Evolutionary conservation across 805 yeast species (phyloP).

Genomic region (Zygosaccharomyces siamensis): DNA sequence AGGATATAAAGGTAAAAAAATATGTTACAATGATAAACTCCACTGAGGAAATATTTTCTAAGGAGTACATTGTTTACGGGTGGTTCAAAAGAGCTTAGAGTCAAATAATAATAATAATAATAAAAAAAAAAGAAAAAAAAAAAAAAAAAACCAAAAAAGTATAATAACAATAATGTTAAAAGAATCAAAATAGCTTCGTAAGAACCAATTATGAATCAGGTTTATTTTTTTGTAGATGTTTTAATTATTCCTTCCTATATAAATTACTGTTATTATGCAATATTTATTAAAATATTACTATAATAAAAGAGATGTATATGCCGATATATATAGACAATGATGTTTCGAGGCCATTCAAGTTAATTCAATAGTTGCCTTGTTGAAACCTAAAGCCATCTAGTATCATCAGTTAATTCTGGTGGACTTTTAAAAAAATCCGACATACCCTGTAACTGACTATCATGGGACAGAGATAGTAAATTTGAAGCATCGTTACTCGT

Average conservation of each 20-base stretch:
- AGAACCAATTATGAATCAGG: no score
- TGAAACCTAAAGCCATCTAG: constrained; percentile 15
- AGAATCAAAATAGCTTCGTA: no score
- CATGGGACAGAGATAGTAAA: constrained; percentile 14
- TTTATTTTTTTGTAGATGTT: neutral
- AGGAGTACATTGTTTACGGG: no score
- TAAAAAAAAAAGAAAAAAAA: no score
- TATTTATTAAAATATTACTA: constrained; percentile 3
- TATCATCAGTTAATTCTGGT: constrained; percentile 17
- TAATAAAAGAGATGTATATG: neutral
- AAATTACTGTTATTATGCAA: constrained; percentile 3
- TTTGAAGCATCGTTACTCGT: constrained; percentile 7
- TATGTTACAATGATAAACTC: neutral
- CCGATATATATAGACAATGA: neutral
- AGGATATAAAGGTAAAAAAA: neutral
- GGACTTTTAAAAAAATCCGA: constrained; percentile 25
- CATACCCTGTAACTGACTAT: constrained; percentile 18
- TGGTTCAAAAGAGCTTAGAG: neutral
- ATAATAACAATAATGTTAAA: no score
- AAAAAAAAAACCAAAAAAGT: no score
- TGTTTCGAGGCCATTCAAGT: neutral
- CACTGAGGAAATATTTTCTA: no score
- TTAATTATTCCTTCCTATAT: neutral
- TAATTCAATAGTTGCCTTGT: neutral
- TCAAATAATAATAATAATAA: neutral